phyloP scores from a whole-genome alignment of 129 eudicot genomes.

The Escallonia herrerae region DNA sequence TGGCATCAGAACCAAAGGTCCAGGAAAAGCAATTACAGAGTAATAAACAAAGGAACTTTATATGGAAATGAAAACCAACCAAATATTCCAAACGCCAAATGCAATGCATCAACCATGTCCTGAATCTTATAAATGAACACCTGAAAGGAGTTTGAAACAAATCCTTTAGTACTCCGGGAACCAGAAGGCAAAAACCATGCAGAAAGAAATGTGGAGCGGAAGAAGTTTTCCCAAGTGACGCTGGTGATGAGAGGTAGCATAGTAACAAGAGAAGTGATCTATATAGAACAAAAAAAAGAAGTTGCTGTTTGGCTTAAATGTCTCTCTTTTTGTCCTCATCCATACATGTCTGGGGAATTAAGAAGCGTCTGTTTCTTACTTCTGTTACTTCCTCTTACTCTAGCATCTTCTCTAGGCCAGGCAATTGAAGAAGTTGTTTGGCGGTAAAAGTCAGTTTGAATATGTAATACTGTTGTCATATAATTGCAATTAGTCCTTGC shows the following conservation, averaged over 20 bases:
- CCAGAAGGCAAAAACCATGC: background rate
- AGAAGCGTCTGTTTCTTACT: background rate
- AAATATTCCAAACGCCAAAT: conserved; percentile 50
- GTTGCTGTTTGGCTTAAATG: background rate
- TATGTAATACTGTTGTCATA: too few relatives aligned
- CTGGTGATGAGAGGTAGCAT: conserved; percentile 2
- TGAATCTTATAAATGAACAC: conserved; percentile 1
- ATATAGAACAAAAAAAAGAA: conserved; percentile 1
- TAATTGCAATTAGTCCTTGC: too few relatives aligned
- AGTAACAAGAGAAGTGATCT: background rate
- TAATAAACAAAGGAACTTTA: background rate
- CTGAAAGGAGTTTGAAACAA: background rate
- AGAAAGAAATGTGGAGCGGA: background rate
- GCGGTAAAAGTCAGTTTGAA: background rate
- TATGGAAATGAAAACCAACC: conserved; percentile 27
- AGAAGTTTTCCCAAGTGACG: conserved; percentile 7
- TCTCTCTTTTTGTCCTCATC: background rate
- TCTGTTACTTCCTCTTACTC: background rate
- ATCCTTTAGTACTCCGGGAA: background rate
- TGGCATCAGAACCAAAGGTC: background rate
- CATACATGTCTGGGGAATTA: background rate
- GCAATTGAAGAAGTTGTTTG: background rate
- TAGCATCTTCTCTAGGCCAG: background rate
- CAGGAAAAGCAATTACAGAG: background rate
- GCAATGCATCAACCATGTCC: conserved; percentile 21